Evolutionary conservation across 1,284 basidiomycete genomes (phyloP).

Genomic region (Chondrostereum purpureum): DNA sequence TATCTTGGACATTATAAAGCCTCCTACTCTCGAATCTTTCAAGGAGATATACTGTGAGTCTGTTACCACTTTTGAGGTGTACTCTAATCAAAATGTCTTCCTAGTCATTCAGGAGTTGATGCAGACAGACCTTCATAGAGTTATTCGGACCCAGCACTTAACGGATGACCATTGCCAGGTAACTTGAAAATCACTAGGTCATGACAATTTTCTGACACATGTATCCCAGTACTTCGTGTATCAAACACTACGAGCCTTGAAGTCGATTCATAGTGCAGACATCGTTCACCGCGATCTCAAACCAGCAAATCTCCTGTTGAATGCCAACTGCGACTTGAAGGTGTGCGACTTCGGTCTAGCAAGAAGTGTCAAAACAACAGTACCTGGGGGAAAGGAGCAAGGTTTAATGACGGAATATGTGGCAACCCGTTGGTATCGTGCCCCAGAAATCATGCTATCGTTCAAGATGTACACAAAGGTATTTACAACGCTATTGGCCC

Average conservation of each 20-base stretch:
- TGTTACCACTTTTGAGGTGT: conserved; percentile 8
- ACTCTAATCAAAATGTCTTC: too few species aligned
- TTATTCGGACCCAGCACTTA: conserved; percentile 83
- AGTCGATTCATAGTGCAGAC: conserved; percentile 76
- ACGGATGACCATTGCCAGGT: conserved; percentile 88
- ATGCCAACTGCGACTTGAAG: conserved; percentile 84
- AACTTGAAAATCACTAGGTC: conserved; percentile 12
- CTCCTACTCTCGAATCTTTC: conserved; percentile 69
- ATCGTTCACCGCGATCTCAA: conserved; percentile 81
- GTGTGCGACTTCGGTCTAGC: conserved; percentile 84
- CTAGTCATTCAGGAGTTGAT: conserved; percentile 84
- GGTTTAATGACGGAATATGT: conserved; percentile 84
- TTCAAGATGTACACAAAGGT: conserved; percentile 82
- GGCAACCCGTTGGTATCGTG: conserved; percentile 80
- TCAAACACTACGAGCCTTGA: conserved; percentile 76
- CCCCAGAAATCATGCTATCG: conserved; percentile 85
- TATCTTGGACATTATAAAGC: conserved; percentile 82
- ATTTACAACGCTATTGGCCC: neutral
- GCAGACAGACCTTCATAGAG: conserved; percentile 87
- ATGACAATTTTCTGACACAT: conserved; percentile 10
- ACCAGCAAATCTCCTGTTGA: conserved; percentile 75
- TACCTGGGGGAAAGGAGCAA: conserved; percentile 56
- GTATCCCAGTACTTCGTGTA: conserved; percentile 58
- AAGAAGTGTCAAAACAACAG: conserved; percentile 57
- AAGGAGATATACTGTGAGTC: conserved; percentile 74